Evolutionary conservation across 352 stramenopile species (phyloP), one percentile per base, ranked within the genome.

Genomic region (Phytophthora sansomeana): DNA sequence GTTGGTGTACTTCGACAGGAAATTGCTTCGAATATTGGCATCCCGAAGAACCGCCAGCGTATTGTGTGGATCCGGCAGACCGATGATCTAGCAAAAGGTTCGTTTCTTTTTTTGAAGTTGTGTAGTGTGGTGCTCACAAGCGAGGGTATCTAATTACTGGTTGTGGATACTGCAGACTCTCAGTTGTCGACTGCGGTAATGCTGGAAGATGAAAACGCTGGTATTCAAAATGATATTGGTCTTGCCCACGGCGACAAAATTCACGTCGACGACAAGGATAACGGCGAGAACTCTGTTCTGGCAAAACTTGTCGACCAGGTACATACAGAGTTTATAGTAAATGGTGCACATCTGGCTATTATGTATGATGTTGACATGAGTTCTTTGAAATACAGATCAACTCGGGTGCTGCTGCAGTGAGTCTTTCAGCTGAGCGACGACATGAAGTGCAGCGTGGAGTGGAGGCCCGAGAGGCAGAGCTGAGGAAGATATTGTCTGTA

Each of bases 61-160:
- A 93, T 96, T 54, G 87, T 96, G 29, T 96, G 89, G 89, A 94
- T 96, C 71, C 85, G 86, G 13, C 86, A 94, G 57, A 95, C 80
- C 41, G 85, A 96, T 36, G 78, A 95, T 54, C 86, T 93, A 47
- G 85, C 89, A 17, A 92, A 89, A 63, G 89, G 89, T 96, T 62
- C 8, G 67, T 47, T 60, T n/a, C 2, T 36, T 11, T 47, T n/a
- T 24, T 24, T 24, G 21, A 24, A 24, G 26, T 9, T 47, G 41
- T 3, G 41, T 47, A 5, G 7, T 9, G 21, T 26, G 6, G 17
- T 44, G 17, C 17, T 47, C 8, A 47, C 41, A 47, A 29, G 7
- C n/a, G 41, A 47, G 9, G 8, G 28, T 16, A 11, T 29, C 19
- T 28, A 47, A 47, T 28, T 24, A 24, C 6, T 24, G 41, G 19